These are phyloP conservation scores for Debaryomyces sp. DNA, from an alignment of 1,139 yeast species.

Conservation along the genomic window DNA sequence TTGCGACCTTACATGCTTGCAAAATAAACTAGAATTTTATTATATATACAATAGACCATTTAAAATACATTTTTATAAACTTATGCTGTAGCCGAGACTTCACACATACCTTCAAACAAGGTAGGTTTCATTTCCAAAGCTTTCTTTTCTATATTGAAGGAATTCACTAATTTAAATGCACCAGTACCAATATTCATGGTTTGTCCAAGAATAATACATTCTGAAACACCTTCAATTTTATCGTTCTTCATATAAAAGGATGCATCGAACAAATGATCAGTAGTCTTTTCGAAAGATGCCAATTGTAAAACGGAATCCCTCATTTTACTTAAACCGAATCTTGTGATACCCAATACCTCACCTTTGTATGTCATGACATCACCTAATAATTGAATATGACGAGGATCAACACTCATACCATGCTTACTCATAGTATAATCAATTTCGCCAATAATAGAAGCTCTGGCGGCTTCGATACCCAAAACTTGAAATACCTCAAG, in stretches of 20 bases:
- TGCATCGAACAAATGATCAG: conserved; percentile 97
- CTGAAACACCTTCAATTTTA: conserved; percentile 95
- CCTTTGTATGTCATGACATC: conserved; percentile 99
- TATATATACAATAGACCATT: conserved; percentile 8
- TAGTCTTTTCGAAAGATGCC: conserved; percentile 97
- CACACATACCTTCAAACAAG: conserved; percentile 60
- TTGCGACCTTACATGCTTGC: not conserved
- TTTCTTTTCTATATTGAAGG: conserved; percentile 47
- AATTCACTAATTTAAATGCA: conserved; percentile 81
- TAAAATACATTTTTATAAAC: conserved; percentile 3
- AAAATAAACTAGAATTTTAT: conserved; percentile 3
- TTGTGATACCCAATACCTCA: conserved; percentile 95
- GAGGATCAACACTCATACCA: conserved; percentile 99
- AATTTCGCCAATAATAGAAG: conserved; percentile 90
- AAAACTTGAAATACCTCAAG: conserved; percentile 86
- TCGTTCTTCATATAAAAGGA: conserved; percentile 97
- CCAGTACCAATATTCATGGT: conserved; percentile 98
- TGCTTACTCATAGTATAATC: conserved; percentile 98
- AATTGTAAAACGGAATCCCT: conserved; percentile 95
- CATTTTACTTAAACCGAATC: conserved; percentile 98
- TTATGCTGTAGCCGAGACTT: conserved; percentile 20
- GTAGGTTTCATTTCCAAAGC: conserved; percentile 56
- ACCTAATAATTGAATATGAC: conserved; percentile 95
- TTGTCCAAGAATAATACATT: conserved; percentile 96
- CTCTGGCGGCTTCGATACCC: conserved; percentile 97